Evolutionary conservation across 208 protist species (phyloP).

Genomic region (Trypanosoma brucei): DNA sequence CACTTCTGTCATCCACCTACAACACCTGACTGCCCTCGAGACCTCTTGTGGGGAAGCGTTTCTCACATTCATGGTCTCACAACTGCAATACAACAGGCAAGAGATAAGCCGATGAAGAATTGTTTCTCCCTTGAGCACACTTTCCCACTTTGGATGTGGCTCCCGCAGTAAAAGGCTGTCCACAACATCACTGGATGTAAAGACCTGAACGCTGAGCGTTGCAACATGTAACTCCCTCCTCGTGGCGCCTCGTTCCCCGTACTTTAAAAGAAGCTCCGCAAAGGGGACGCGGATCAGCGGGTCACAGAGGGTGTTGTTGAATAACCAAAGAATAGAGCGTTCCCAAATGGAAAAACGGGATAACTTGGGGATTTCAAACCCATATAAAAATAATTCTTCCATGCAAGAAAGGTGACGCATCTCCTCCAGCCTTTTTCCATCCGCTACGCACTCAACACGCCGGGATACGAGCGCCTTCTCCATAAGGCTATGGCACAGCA

Average conservation of each 20-base stretch:
- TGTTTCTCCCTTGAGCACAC: slow-evolving; percentile 28
- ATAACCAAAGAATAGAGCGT: slow-evolving; percentile 10
- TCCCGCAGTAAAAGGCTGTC: slow-evolving; percentile 21
- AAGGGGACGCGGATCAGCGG: slow-evolving; percentile 47
- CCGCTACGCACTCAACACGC: background rate
- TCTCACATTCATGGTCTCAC: background rate
- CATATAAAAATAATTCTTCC: slow-evolving; percentile 17
- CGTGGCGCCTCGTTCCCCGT: slow-evolving; percentile 42
- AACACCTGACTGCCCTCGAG: background rate
- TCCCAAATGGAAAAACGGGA: slow-evolving; percentile 13
- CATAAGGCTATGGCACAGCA: slow-evolving; percentile 14
- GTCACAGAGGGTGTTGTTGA: slow-evolving; percentile 33
- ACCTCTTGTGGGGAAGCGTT: background rate
- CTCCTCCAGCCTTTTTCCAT: background rate
- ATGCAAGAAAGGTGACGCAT: slow-evolving; percentile 4
- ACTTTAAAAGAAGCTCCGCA: slow-evolving; percentile 44
- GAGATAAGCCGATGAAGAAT: slow-evolving; percentile 50
- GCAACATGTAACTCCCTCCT: slow-evolving; percentile 11
- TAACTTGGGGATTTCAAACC: slow-evolving; percentile 1
- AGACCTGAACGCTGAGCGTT: slow-evolving; percentile 52
- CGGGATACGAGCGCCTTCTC: background rate
- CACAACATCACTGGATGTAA: slow-evolving; percentile 54
- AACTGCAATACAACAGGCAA: slow-evolving; percentile 35
- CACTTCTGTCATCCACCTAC: background rate
- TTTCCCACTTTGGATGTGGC: slow-evolving; percentile 30